Evolutionary conservation across 148 eudicot genomes (phyloP).

Genomic region (Talinum fruticosum): DNA sequence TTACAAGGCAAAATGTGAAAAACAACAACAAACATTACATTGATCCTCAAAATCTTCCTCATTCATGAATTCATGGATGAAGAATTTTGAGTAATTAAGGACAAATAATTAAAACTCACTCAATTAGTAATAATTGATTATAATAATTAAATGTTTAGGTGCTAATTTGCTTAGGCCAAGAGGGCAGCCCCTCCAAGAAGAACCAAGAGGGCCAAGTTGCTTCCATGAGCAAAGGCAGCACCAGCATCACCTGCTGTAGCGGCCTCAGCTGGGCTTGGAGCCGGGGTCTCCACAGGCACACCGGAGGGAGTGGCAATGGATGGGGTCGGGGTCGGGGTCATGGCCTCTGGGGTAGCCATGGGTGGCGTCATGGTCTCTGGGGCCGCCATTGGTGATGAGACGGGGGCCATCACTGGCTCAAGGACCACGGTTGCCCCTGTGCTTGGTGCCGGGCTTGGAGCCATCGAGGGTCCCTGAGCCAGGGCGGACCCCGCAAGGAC

Average conservation of each 20-base stretch:
- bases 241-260: not conserved
- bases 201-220: slow-evolving; percentile 10
- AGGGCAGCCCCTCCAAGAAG: slow-evolving; percentile 19
- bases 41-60: slow-evolving; percentile 9
- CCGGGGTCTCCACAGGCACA: not conserved
- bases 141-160: not conserved
- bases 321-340: not conserved
- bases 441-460: slow-evolving; percentile 14
- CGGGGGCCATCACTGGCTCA: slow-evolving; percentile 8
- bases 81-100: not conserved
- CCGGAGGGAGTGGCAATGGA: not conserved
- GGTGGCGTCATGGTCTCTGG: slow-evolving; percentile 23
- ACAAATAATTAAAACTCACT: not conserved
- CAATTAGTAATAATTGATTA: not conserved
- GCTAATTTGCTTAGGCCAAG: slow-evolving; percentile 13
- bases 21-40: not conserved
- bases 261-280: not conserved
- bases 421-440: slow-evolving; percentile 16
- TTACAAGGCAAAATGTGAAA: not conserved
- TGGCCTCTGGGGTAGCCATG: not conserved
- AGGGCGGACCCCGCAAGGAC: slow-evolving; percentile 25
- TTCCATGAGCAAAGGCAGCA: slow-evolving; percentile 23
- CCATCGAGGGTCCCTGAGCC: slow-evolving; percentile 21
- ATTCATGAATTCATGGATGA: not conserved
- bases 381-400: slow-evolving; percentile 24